Conservation (phyloP, 345 rosid genomes). For the Lepidium aucheri region DNA sequence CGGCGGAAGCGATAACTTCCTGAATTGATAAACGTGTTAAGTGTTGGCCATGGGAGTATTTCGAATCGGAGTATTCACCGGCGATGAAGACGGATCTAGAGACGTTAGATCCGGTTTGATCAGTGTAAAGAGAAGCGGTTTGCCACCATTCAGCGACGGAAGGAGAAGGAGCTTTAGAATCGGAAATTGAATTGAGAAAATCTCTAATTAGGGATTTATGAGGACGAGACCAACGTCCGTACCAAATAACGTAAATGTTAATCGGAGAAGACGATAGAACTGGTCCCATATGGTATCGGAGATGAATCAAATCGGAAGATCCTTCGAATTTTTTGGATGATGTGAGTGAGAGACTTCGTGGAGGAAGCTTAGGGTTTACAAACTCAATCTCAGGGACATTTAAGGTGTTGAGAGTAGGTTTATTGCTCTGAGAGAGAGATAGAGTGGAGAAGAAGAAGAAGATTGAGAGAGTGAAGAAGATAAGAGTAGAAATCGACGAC, state of each 20-base stretch:
- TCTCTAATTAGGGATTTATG: slow-evolving; percentile 69
- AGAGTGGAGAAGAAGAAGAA: neutral
- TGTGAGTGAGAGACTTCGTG: slow-evolving; percentile 39
- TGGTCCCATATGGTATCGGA: slow-evolving; percentile 98
- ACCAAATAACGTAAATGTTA: slow-evolving; percentile 86
- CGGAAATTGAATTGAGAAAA: slow-evolving; percentile 70
- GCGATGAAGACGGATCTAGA: slow-evolving; percentile 60
- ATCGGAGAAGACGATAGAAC: slow-evolving; percentile 84
- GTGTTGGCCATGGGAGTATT: slow-evolving; percentile 52
- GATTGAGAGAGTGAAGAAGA: neutral
- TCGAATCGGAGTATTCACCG: slow-evolving; percentile 51
- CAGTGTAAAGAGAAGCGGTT: slow-evolving; percentile 80
- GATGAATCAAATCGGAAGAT: slow-evolving; percentile 70
- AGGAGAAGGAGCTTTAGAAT: slow-evolving; percentile 34
- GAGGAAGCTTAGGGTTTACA: slow-evolving; percentile 77
- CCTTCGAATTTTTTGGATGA: slow-evolving; percentile 71
- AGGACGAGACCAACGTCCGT: slow-evolving; percentile 60
- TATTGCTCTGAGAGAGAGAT: neutral
- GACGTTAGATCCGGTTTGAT: slow-evolving; percentile 91
- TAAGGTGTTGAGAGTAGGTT: slow-evolving; percentile 24
- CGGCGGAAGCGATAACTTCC: slow-evolving; percentile 62
- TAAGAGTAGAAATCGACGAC: slow-evolving; percentile 20
- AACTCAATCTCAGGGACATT: slow-evolving; percentile 11
- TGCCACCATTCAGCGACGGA: slow-evolving; percentile 91
- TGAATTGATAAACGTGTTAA: slow-evolving; percentile 81